Evolutionary conservation across 192 early-diverging fungal genomes (phyloP).

Genomic region (Entomortierella parvispora): DNA sequence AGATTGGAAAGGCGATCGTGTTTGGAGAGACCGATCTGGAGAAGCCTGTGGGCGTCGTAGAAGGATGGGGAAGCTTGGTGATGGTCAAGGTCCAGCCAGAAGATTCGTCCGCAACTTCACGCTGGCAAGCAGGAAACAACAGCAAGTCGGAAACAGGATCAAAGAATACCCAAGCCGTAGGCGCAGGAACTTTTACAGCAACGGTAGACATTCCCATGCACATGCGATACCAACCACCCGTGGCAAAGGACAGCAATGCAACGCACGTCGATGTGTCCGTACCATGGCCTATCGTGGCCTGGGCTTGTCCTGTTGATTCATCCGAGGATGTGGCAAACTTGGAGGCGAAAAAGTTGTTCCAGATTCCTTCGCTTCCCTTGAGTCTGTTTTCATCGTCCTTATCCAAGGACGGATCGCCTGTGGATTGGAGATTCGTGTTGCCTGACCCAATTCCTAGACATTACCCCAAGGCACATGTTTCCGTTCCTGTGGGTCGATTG

Average conservation of each 20-base stretch:
- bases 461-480: conserved; percentile 26
- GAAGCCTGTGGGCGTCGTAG: conserved; percentile 46
- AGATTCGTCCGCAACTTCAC: conserved; percentile 30
- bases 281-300: conserved; percentile 46
- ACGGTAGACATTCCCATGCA: conserved; percentile 48
- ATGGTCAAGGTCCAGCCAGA: conserved; percentile 45
- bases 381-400: neutral
- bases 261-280: conserved; percentile 26
- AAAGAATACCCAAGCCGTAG: neutral
- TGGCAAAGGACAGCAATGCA: conserved; percentile 10
- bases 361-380: conserved; percentile 25
- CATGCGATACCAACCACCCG: conserved; percentile 46
- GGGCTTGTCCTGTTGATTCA: conserved; percentile 15
- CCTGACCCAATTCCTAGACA: conserved; percentile 36
- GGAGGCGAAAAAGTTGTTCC: conserved; percentile 31
- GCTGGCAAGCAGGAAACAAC: conserved; percentile 16
- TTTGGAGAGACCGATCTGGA: conserved; percentile 52
- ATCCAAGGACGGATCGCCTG: neutral
- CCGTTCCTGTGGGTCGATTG: conserved; percentile 44
- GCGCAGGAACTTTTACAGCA: neutral
- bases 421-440: conserved; percentile 30
- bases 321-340: neutral
- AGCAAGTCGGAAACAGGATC: neutral
- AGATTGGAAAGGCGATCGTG: conserved; percentile 34
- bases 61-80: conserved; percentile 42